phyloP scores from a whole-genome alignment of 2,329 filamentous ascomycete species.

The Fusarium virguliforme region DNA sequence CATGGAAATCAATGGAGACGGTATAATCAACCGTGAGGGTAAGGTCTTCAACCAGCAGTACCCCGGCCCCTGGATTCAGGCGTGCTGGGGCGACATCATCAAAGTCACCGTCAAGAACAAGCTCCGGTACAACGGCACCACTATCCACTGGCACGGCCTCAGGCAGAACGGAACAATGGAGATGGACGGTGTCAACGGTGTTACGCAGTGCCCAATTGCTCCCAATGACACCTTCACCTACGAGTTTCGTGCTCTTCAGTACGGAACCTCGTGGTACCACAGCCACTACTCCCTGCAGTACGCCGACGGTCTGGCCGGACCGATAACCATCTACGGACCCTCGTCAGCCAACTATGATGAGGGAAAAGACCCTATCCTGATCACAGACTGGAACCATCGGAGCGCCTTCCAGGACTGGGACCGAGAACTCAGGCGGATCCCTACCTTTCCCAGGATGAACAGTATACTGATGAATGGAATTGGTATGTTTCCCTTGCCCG shows the following conservation, averaged over 20 bases:
- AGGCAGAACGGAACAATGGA: conserved; percentile 25
- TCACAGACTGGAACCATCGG: conserved; percentile 27
- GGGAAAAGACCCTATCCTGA: conserved; percentile 13
- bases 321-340: conserved; percentile 37
- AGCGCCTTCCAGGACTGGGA: conserved; percentile 25
- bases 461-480: conserved; percentile 8
- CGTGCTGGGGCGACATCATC: conserved; percentile 17
- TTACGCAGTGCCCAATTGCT: conserved; percentile 32
- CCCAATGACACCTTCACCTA: conserved; percentile 26
- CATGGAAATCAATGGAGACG: conserved; percentile 12
- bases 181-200: conserved; percentile 21
- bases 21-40: conserved; percentile 2
- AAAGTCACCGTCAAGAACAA: conserved; percentile 13
- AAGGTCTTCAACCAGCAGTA: conserved; percentile 18
- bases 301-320: conserved; percentile 41
- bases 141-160: conserved; percentile 31
- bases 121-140: conserved; percentile 14
- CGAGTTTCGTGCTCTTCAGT: conserved; percentile 33
- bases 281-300: conserved; percentile 44
- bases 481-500: neutral
- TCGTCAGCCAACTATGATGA: conserved; percentile 25
- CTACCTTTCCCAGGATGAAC: conserved; percentile 18
- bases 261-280: conserved; percentile 42
- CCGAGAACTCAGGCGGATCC: conserved; percentile 5
- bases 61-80: conserved; percentile 16